Base-by-base conservation (phyloP, 2,329 filamentous ascomycete species). In the Geosmithia putterillii region DNA sequence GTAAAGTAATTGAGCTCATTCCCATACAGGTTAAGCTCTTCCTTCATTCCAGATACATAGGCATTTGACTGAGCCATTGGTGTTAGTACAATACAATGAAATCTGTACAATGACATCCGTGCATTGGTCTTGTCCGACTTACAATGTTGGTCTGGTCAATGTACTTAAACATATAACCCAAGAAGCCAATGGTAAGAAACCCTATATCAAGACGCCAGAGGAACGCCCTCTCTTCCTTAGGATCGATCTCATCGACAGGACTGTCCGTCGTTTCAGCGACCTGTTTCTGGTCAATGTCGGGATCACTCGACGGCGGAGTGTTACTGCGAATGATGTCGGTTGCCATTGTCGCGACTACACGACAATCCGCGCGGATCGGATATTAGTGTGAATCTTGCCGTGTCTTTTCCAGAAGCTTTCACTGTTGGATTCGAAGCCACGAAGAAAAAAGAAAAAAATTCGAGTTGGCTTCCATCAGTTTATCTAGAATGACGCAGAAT, bases 1-100 rank as follows among this genome's bases (percentile, higher is more conserved):
- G 55, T 57, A 44, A 62, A 50, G 35, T 73, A 70, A 46, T 76
- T 75, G 19, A 75, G 62, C 42, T 78, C 57, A 48, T 76, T 76
- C 6, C 64, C 62, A 35, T 66, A 64, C 44, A 77, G 60, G 1
- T 58, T 51, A 0, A 76, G 56, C 39, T 74, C 71, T 49, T 74
- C 69, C 51, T 74, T 66, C 69, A 61, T 61, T 9, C 58, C 57
- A 7, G 51, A 61, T 2, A 65, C 60, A 28, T 60, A 65, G 9
- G 62, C 63, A 49, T 64, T 65, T 40, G 43, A 61, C 1, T 38
- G 14, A 18, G 35, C n/a, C 23, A 38, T 38, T 38, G 23, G 10
- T 25, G 6, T 10, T 10, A 25, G 10, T 25, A 25, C 5, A 15
- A 4, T 9, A 38, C 18, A 21, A 19, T 38, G 12, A 17, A 18